Base-by-base conservation (phyloP, 345 rosid genomes). In the Reutealis trisperma region DNA sequence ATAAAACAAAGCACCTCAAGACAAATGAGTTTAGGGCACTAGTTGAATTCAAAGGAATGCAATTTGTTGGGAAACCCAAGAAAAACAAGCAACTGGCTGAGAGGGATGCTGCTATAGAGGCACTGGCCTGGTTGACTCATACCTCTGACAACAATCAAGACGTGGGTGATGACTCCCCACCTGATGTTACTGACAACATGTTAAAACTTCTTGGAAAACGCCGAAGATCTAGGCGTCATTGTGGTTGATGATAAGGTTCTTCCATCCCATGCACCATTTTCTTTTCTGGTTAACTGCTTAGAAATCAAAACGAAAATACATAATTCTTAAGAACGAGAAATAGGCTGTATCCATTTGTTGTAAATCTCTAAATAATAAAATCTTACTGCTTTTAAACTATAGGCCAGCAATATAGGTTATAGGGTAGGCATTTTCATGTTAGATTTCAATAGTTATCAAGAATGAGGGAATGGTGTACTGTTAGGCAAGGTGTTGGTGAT, bases 41-140 rank as follows among this genome's bases (percentile, higher is more conserved):
- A 14, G 96, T 90, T 25, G 99, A 96, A 82, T 93, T 96, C 84
- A 93, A 93, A 81, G 99, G 98, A 13, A 93, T 96, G 97, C 99
- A 96, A 58, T 96, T 96, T 75, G 94, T 96, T 0, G 99, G 98
- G 51, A 96, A 96, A 76, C 97, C 99, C 44, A 91, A 84, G 88
- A 91, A 82, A 79, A 96, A 91, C 86, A 96, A 96, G 87, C 97
- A 93, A 76, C 88, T 91, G 0, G 97, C 99, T 1, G 99, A 96
- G 90, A 88, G 94, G 79, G 98, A 93, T 74, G 99, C 99, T 69
- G 98, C 98, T 52, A 79, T 93, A 51, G 98, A 96, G 79, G 99
- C 98, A 25, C 83, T 96, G 81, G 97, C 99, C 54, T 96, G 99
- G 99, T 86, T 96, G 67, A 93, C 95, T 25, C 98, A 92, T 60